Evolutionary conservation across 306 rosid genomes (phyloP).

Genomic region (Glycine tomentella): DNA sequence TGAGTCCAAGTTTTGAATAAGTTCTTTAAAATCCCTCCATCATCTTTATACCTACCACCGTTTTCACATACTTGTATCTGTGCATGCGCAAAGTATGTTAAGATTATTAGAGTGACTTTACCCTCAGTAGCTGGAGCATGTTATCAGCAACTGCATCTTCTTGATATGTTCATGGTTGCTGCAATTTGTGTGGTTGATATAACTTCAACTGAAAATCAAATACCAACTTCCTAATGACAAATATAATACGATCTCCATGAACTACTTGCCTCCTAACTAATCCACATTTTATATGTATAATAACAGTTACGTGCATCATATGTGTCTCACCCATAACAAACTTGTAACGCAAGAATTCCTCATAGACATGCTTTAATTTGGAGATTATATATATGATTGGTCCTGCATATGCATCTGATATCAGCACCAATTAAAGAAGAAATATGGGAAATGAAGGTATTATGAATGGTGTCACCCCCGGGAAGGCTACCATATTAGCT

Average conservation of each 20-base stretch:
- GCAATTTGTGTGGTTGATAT: background rate
- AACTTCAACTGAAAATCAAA: background rate
- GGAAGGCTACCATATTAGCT: slow-evolving; percentile 81
- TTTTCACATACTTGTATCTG: too few relatives aligned
- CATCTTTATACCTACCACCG: too few relatives aligned
- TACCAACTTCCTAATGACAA: slow-evolving; percentile 55
- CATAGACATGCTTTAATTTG: background rate
- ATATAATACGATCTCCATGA: slow-evolving; percentile 55
- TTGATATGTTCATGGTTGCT: background rate
- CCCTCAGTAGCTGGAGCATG: too few relatives aligned
- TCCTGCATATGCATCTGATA: slow-evolving; percentile 3
- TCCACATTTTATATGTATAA: background rate
- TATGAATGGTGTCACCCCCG: slow-evolving; percentile 50
- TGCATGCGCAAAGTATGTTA: too few relatives aligned
- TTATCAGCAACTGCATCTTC: too few relatives aligned
- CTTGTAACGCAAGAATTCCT: slow-evolving; percentile 29
- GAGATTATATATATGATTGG: slow-evolving; percentile 58
- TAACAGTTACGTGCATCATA: slow-evolving; percentile 39
- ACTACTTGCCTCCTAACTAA: slow-evolving; percentile 68
- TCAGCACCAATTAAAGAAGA: slow-evolving; percentile 8
- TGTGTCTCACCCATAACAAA: slow-evolving; percentile 39
- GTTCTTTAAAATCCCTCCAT: too few relatives aligned
- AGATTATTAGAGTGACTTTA: too few relatives aligned
- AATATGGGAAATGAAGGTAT: slow-evolving; percentile 64
- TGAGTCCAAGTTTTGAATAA: too few relatives aligned